Evolutionary conservation across 2,329 filamentous ascomycete genomes (phyloP), one percentile per base, ranked within the genome.

Genomic region (Diaporthe sp.): DNA sequence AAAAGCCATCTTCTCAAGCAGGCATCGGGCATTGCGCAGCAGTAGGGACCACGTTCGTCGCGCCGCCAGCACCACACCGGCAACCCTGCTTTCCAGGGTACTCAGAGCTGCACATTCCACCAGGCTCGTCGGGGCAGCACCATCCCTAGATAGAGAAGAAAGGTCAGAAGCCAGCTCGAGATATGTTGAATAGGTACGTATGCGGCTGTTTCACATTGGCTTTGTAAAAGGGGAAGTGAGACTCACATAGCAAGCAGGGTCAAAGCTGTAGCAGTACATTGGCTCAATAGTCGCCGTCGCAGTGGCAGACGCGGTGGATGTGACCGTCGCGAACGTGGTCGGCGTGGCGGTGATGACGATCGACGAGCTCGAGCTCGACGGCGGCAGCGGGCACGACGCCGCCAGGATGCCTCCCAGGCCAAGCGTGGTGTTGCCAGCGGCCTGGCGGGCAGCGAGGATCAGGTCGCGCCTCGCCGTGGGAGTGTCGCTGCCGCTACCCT

Each of bases 211-310:
- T n/a, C n/a, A n/a, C n/a, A n/a, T n/a, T n/a, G n/a, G n/a, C n/a
- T n/a, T n/a, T n/a, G n/a, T n/a, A n/a, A n/a, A n/a, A n/a, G n/a
- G 0, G 5, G 15, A 19, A 17, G 15, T 13, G 15, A 0, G 2
- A 65, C 59, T 66, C 22, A 66, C 61, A 25, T 66, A 66, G 61
- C 61, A 66, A 5, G 61, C 61, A 66, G 61, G 61, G 7, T 66
- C 30, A 1, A 66, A 66, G 30, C 61, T 66, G 30, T 66, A 66
- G 44, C 61, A 66, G 61, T 66, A 50, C 44, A 66, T 66, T 6
- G 61, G 61, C 61, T 50, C 42, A 2, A 50, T 13, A 0, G 27
- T 25, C 10, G 42, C 42, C 6, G 61, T 50, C 0, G 4, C 2
- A 13, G 42, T 66, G 30, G 27, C 30, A 50, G 42, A 25, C 30